These are phyloP conservation scores for Gyrodon lividus DNA, from an alignment of 768 basidiomycete species.

Conservation along the genomic window DNA sequence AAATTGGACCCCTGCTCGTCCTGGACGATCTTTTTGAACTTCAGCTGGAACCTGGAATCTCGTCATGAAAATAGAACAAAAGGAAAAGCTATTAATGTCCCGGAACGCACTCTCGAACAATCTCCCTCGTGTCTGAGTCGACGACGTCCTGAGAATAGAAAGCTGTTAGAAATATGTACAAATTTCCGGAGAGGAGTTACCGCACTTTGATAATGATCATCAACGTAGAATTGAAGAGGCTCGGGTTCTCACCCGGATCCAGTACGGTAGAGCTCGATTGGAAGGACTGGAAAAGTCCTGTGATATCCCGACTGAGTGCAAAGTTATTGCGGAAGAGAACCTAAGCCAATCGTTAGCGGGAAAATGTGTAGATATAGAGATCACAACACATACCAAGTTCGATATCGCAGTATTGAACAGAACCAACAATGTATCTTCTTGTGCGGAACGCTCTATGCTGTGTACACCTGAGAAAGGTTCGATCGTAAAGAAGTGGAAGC, in stretches of 20 bases:
- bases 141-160: conserved; percentile 46
- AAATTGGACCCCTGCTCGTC: conserved; percentile 56
- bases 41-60: conserved; percentile 42
- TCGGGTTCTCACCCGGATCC: conserved; percentile 52
- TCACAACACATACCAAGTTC: conserved; percentile 44
- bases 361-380: no score
- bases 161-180: neutral
- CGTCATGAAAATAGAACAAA: neutral
- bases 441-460: conserved; percentile 60
- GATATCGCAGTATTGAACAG: conserved; percentile 67
- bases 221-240: conserved; percentile 51
- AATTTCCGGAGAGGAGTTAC: neutral
- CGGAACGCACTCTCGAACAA: conserved; percentile 47
- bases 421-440: conserved; percentile 63
- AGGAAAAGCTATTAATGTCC: neutral
- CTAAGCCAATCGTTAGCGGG: conserved; percentile 24
- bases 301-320: conserved; percentile 52
- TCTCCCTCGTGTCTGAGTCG: conserved; percentile 53
- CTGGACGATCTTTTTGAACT: conserved; percentile 54
- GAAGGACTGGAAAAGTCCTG: conserved; percentile 55
- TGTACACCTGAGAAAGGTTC: conserved; percentile 45
- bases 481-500: neutral
- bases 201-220: conserved; percentile 56
- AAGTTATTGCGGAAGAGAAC: conserved; percentile 62
- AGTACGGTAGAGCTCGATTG: conserved; percentile 50